These are phyloP conservation scores for Ceratocystis harringtonii DNA, from an alignment of 2,329 filamentous ascomycete species.

Conservation along the genomic window DNA sequence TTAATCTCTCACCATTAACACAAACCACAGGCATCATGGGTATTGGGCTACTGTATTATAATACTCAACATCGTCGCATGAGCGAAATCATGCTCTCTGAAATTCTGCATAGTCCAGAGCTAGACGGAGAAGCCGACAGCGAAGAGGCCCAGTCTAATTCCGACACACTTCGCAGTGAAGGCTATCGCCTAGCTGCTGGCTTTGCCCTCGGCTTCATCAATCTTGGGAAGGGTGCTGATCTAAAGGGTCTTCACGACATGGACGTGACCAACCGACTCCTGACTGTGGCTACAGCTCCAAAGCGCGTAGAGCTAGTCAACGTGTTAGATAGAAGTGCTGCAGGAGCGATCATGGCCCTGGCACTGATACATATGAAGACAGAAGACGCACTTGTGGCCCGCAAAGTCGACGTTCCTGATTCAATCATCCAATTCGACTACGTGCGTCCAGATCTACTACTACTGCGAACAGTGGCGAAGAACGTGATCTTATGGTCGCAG, in stretches of 20 bases:
- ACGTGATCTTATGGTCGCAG: conserved; percentile 82
- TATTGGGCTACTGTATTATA: conserved; percentile 83
- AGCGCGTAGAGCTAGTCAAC: conserved; percentile 83
- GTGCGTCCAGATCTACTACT: conserved; percentile 86
- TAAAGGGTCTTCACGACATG: conserved; percentile 88
- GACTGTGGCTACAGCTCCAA: conserved; percentile 69
- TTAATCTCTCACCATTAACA: conserved; percentile 83
- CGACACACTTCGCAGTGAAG: conserved; percentile 76
- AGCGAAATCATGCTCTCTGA: conserved; percentile 98
- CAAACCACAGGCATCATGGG: conserved; percentile 97
- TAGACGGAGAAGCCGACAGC: background rate
- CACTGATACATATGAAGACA: conserved; percentile 94
- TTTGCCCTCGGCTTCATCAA: conserved; percentile 93
- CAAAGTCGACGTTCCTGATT: conserved; percentile 88
- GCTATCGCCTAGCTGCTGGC: conserved; percentile 87
- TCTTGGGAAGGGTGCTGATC: conserved; percentile 72
- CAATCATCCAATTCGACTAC: conserved; percentile 83
- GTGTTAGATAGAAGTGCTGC: conserved; percentile 85
- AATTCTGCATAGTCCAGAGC: conserved; percentile 54
- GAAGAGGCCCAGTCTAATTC: conserved; percentile 61
- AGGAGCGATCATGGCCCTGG: conserved; percentile 78
- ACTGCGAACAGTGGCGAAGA: conserved; percentile 72
- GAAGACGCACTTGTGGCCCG: conserved; percentile 73
- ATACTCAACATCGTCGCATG: conserved; percentile 94
- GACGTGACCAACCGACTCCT: conserved; percentile 77